Evolutionary conservation across 345 rosid genomes (phyloP), one percentile per base, ranked within the genome.

Genomic region (Kandelia obovata): DNA sequence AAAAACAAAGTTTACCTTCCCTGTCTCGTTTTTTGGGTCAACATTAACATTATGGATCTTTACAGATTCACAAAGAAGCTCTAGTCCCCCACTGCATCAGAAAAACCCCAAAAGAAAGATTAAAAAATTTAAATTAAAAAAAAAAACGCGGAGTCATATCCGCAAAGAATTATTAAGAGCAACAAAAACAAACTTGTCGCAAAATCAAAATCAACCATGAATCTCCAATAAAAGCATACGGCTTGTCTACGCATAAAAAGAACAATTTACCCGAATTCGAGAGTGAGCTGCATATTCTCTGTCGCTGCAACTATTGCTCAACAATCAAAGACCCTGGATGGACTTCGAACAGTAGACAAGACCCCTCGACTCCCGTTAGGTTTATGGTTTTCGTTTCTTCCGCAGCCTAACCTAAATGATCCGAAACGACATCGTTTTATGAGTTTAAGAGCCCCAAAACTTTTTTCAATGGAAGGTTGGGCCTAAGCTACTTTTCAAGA

Each of bases 61-160:
- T 30, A 81, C 85, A 25, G 92, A 84, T 53, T 91, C 80, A 71
- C 92, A 89, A 31, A 91, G 89, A 71, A 94, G 88, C 78, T 94
- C 95, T 59, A 94, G 79, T 30, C 96, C 96, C 30, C 99, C 97
- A 27, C 96, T 95, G 83, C 80, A 80, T 57, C 61, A 67, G 55
- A 66, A 34, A n/a, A 28, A 1, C 25, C 20, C 43, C 25, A n/a
- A 56, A 6, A 1, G 0, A 28, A 30, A 6, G 7, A 30, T 21
- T 21, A 21, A 21, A 21, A 21, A 21, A 21, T 21, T 21, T 21
- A 21, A 21, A 21, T 21, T n/a, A 37, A 23, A 23, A 37, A 5
- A 26, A 57, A 5, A 23, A 66, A 23, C 32, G 25, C 19, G 13
- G 5, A 67, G 32, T 53, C 43, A 20, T 26, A 49, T 27, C 49